Conservation (phyloP, 108 stramenopile genomes). For the Mayamaea pseudoterrestris region DNA sequence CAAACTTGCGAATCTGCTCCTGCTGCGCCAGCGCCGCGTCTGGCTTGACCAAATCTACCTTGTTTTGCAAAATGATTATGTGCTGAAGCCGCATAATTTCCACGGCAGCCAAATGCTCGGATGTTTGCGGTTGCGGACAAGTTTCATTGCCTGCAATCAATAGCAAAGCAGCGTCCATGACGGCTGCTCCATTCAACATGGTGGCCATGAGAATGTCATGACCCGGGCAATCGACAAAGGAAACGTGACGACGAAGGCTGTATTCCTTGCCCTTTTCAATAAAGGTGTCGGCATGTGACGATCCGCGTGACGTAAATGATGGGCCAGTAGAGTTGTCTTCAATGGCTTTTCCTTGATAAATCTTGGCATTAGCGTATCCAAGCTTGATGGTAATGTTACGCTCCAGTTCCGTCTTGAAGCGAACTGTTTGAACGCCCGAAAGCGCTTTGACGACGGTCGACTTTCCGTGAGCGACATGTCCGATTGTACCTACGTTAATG, state of each 20-base stretch:
- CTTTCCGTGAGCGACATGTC: slow-evolving; percentile 99
- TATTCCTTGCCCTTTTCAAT: slow-evolving; percentile 74
- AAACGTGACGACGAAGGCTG: slow-evolving; percentile 91
- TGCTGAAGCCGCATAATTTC: slow-evolving; percentile 99
- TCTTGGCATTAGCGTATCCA: slow-evolving; percentile 99
- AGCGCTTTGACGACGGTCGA: slow-evolving; percentile 98
- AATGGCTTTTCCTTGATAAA: slow-evolving; percentile 86
- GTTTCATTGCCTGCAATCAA: slow-evolving; percentile 98
- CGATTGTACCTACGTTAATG: slow-evolving; percentile 99
- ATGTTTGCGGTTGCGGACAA: slow-evolving; percentile 99
- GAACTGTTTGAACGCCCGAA: slow-evolving; percentile 98
- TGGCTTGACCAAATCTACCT: slow-evolving; percentile 98
- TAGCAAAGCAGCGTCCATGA: slow-evolving; percentile 99
- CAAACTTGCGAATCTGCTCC: slow-evolving; percentile 95
- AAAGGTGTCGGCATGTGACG: slow-evolving; percentile 86
- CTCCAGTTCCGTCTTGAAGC: slow-evolving; percentile 98
- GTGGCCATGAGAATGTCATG: slow-evolving; percentile 99
- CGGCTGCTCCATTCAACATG: slow-evolving; percentile 99
- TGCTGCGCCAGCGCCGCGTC: slow-evolving; percentile 94
- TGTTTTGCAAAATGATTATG: slow-evolving; percentile 99
- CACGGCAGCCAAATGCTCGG: slow-evolving; percentile 98
- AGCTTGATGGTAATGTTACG: slow-evolving; percentile 99
- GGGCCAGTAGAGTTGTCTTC: slow-evolving; percentile 41
- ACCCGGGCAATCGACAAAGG: slow-evolving; percentile 99
- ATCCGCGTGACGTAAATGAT: slow-evolving; percentile 87